Evolutionary conservation across 768 basidiomycete genomes (phyloP).

Genomic region (Suillus ampliporus): DNA sequence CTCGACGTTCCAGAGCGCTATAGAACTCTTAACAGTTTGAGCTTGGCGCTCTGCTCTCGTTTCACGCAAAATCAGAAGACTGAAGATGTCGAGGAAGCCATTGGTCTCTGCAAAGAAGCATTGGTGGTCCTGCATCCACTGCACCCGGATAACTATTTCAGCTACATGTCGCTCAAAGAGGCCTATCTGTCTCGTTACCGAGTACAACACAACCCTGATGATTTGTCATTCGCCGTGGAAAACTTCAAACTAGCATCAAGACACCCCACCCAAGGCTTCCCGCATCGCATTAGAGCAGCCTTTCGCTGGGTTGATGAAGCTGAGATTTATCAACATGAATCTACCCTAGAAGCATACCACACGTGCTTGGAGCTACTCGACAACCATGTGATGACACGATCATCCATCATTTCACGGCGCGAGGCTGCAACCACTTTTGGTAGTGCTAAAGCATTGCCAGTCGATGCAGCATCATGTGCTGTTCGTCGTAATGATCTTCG

Average conservation of each 20-base stretch:
- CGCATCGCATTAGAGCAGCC: not conserved
- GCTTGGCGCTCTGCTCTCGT: not conserved
- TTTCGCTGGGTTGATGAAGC: fast-evolving
- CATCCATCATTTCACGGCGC: not conserved
- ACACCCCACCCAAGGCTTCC: not conserved
- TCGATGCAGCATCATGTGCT: not conserved
- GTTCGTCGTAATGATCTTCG: not conserved
- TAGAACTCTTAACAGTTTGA: not conserved
- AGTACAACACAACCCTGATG: not conserved
- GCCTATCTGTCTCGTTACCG: not conserved
- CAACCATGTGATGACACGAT: not conserved
- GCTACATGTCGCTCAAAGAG: not conserved
- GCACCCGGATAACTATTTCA: not conserved
- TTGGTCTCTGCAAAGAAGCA: not conserved
- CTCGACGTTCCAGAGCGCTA: not conserved
- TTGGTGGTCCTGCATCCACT: not conserved
- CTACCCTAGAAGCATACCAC: not conserved
- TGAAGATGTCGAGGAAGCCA: not conserved
- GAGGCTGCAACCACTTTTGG: not conserved
- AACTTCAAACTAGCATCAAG: not conserved
- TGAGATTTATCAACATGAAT: not conserved
- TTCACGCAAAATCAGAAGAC: not conserved
- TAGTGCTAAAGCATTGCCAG: not conserved
- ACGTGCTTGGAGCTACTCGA: not conserved
- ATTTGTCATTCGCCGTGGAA: not conserved